Evolutionary conservation across 2,329 filamentous ascomycete species (phyloP).

Genomic region (Aspergillus pseudoviridinutans): DNA sequence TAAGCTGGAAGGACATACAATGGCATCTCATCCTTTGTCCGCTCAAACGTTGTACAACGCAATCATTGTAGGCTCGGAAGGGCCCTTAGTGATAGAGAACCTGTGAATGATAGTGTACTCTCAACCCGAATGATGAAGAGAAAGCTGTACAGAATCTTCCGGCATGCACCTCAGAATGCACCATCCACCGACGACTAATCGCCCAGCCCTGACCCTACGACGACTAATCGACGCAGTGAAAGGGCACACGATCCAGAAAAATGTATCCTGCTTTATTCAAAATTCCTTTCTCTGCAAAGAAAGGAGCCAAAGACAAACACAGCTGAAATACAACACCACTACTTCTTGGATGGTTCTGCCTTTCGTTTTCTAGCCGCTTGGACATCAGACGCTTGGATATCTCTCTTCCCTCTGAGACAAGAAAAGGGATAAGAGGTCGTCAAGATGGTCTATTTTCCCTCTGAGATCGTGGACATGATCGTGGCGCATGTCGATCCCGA

Average conservation of each 20-base stretch:
- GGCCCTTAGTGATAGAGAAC: not conserved
- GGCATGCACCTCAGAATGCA: not conserved
- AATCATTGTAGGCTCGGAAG: too few species aligned
- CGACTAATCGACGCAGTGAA: not conserved
- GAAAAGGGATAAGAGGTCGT: not conserved
- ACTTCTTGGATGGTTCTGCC: not conserved
- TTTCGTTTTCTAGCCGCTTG: not conserved
- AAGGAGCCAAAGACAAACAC: not conserved
- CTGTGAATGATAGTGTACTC: not conserved
- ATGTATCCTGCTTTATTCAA: not conserved
- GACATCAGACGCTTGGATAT: not conserved
- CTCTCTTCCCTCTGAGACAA: not conserved
- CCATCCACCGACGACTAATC: not conserved
- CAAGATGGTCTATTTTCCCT: not conserved
- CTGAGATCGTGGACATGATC: not conserved
- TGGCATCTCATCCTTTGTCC: not conserved
- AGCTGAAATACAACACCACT: not conserved
- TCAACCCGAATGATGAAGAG: not conserved
- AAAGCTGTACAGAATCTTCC: not conserved
- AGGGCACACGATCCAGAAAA: not conserved
- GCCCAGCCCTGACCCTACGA: not conserved
- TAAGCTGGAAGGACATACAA: not conserved
- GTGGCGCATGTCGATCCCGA: not conserved
- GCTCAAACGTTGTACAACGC: not conserved
- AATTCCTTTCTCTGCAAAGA: not conserved